These are phyloP conservation scores for Elasticomyces elasticus DNA, from an alignment of 495 filamentous ascomycete species.

Conservation along the genomic window DNA sequence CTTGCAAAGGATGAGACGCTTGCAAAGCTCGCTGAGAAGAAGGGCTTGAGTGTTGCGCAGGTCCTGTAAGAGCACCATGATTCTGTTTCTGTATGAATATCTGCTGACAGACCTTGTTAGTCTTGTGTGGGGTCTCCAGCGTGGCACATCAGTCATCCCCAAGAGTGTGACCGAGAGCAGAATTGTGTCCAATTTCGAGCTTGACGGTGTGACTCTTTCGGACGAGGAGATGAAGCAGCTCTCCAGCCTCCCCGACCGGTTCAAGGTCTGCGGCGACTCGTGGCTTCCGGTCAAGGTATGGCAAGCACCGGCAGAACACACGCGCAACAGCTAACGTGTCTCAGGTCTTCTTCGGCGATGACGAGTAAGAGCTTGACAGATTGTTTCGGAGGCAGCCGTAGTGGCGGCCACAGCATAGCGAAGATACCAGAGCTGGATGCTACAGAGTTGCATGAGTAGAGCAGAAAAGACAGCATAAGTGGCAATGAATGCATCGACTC, in stretches of 20 bases:
- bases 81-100: not conserved
- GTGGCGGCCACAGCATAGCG: too few species aligned
- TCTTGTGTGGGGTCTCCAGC: conserved; percentile 35
- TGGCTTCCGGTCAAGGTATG: conserved; percentile 43
- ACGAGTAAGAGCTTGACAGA: conserved; percentile 8
- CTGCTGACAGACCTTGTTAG: conserved; percentile 4
- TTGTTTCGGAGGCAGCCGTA: not conserved
- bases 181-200: conserved; percentile 33
- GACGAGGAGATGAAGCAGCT: conserved; percentile 33
- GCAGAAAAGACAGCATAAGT: not conserved
- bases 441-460: conserved; percentile 3
- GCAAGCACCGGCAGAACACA: not conserved
- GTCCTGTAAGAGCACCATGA: conserved; percentile 24
- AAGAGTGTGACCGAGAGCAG: conserved; percentile 33
- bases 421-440: not conserved
- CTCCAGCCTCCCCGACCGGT: conserved; percentile 28
- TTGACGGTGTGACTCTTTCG: conserved; percentile 32
- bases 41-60: conserved; percentile 30
- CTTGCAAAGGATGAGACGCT: conserved; percentile 31
- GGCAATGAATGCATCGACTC: not conserved
- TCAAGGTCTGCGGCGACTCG: conserved; percentile 36
- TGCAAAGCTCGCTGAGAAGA: conserved; percentile 28
- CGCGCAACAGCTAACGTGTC: not conserved
- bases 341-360: conserved; percentile 73
- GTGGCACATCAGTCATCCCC: conserved; percentile 34